Conservation (phyloP, 2,329 filamentous ascomycete species). For the Exophiala bonariae region DNA sequence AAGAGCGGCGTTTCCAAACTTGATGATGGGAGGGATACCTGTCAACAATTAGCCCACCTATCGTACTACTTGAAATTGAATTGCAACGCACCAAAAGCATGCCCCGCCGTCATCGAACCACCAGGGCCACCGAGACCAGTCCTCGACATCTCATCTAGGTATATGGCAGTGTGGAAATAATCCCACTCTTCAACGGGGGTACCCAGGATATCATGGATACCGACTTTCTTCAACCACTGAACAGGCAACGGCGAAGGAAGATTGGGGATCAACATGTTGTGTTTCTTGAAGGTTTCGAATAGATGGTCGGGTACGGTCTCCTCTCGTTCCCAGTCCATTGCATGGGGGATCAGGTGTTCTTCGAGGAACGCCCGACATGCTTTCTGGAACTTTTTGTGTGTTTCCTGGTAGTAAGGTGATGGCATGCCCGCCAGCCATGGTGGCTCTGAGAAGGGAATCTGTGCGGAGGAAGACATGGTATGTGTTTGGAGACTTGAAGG, state of each 20-base stretch:
- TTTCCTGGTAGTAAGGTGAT: conserved; percentile 68
- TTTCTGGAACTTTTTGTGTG: conserved; percentile 67
- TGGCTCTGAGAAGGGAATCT: conserved; percentile 70
- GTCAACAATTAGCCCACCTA: not conserved
- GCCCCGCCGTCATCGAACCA: conserved; percentile 67
- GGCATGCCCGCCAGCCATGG: conserved; percentile 69
- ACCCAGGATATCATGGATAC: conserved; percentile 66
- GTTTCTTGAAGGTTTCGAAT: conserved; percentile 63
- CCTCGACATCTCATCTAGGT: conserved; percentile 68
- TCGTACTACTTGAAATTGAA: not conserved
- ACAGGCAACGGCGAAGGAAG: conserved; percentile 69
- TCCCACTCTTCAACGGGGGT: conserved; percentile 72
- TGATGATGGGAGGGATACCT: conserved; percentile 69
- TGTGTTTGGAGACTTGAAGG: not conserved
- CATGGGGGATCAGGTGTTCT: conserved; percentile 61
- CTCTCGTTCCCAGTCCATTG: conserved; percentile 68
- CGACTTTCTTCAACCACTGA: conserved; percentile 64
- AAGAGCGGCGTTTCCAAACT: conserved; percentile 63
- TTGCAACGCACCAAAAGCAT: conserved; percentile 54
- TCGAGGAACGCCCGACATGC: conserved; percentile 66
- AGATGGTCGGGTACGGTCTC: conserved; percentile 65
- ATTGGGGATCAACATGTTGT: conserved; percentile 70
- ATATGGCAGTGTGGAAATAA: conserved; percentile 69
- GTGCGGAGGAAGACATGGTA: conserved; percentile 7
- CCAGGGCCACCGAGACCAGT: conserved; percentile 64